Evolutionary conservation across 106 monocot genomes (phyloP).

Genomic region (Xerophyta viscosa): DNA sequence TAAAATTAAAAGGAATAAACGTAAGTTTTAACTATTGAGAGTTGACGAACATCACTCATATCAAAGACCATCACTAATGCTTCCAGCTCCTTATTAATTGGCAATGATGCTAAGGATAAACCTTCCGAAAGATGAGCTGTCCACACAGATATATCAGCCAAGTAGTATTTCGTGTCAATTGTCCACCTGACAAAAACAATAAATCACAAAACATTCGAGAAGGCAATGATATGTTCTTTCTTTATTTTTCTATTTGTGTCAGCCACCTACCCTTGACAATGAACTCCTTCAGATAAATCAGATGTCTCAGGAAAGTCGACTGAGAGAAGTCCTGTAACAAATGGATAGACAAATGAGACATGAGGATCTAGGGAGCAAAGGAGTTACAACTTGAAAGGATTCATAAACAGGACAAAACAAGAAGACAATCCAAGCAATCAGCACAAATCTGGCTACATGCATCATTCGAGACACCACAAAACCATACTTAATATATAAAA

Average conservation of each 20-base stretch:
- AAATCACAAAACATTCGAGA: background rate
- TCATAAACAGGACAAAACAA: too few species aligned
- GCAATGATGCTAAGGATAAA: conserved; percentile 47
- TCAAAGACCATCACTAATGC: conserved; percentile 96
- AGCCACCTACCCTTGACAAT: conserved; percentile 67
- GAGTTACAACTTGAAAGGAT: too few species aligned
- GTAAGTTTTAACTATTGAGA: background rate
- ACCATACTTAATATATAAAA: too few species aligned
- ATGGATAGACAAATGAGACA: background rate
- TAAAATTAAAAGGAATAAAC: background rate
- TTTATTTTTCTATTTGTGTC: background rate
- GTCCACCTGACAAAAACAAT: conserved; percentile 81
- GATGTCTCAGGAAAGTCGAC: conserved; percentile 55
- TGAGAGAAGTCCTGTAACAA: conserved; percentile 63
- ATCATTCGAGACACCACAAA: too few species aligned
- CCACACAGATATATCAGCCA: conserved; percentile 87
- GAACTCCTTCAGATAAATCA: conserved; percentile 49
- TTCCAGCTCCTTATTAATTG: conserved; percentile 36
- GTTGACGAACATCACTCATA: conserved; percentile 68
- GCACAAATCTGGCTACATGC: too few species aligned
- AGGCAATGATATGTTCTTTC: background rate
- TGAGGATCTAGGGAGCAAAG: too few species aligned
- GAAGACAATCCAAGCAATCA: too few species aligned
- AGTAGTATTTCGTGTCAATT: conserved; percentile 94
- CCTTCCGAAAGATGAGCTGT: conserved; percentile 57